Base-by-base conservation (phyloP, 176 grass and related monocot genomes). In the Aegilops umbellulata region DNA sequence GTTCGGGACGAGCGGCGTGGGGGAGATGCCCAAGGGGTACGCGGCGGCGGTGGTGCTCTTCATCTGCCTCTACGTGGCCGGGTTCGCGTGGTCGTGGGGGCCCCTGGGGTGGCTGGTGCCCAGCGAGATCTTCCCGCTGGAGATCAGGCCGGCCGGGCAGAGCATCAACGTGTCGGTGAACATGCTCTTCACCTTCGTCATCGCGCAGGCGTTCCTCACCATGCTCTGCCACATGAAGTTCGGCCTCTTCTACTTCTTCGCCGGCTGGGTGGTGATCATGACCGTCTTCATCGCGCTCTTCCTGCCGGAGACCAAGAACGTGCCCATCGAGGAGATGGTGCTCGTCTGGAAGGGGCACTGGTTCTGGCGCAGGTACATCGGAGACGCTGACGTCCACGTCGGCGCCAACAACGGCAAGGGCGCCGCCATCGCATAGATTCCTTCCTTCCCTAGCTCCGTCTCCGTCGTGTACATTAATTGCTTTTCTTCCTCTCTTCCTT, bases 221-320 rank as follows among this genome's bases (percentile, higher is more conserved):
- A 95, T 98, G 96, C 84, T 98, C 67, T 98, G 96, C 89, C 93
- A 91, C 89, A 64, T 98, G 84, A 98, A 98, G 87, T 98, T 95
- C 51, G 93, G 88, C 0, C 88, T 95, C 74, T 98, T 98, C 96
- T 98, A 95, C 93, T 98, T 98, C 87, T 98, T 98, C 80, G 96
- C 64, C 34, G 93, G 90, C 0, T 98, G 96, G 96, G 96, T 98
- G 6, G 57, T 98, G 13, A 63, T 98, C 87, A 98, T 98, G 96
- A 98, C 96, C 76, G 13, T 82, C 51, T 98, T 98, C 89, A 89
- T 98, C 86, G 69, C 87, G 1, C 23, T 98, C 78, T 98, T 98
- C 92, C 64, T 98, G 9, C 96, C 96, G 8, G 96, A 98, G 86
- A 98, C 96, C 67, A 98, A 98, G 91, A 95, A 95, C 61, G 93